Base-by-base conservation (phyloP, 2,329 filamentous ascomycete genomes). In the Ophiostoma himal-ulmi region DNA sequence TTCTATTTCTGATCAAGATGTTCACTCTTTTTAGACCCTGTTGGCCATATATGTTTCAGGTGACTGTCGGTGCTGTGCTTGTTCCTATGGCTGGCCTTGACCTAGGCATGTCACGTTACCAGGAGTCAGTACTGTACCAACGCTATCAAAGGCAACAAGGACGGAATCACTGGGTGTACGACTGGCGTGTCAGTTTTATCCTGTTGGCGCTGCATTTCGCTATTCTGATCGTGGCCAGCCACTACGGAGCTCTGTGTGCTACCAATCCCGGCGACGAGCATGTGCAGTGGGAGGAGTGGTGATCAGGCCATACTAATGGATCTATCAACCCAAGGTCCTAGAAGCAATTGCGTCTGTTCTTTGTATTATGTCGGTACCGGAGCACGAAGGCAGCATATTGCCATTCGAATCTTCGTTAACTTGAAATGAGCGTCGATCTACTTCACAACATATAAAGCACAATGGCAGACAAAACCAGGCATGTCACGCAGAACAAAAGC, bases 1-100 rank as follows among this genome's bases (percentile, higher is more conserved):
- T 78, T 0, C 75, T 94, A 0, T 94, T 96, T 75, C 77, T 90
- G 6, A 74, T 85, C 68, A 97, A 96, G 78, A 80, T 93, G 10
- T 80, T 84, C 14, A 87, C 87, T 0, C 79, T 95, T 11, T 83
- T 85, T 2, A 83, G 85, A 66, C 86, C 89, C 0, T 97, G 93
- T 78, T 88, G 87, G 77, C 93, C 93, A 0, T 88, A 89, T 71
- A 87, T 88, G 62, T 83, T 87, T n/a, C 89, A 85, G 64, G 81
- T 87, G 7, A 85, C 85, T 78, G 79, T 93, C 5, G 83, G 88
- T 5, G 88, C 90, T 74, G 88, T 90, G 3, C 81, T 96, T 1
- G 80, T 96, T 5, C 79, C 85, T 3, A 78, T 94, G 8, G 92
- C 92, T 10, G 87, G 85, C 0, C 75, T 93, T 14, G 92, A 94